These are phyloP conservation scores for Oidium heveae DNA, from an alignment of 2,329 filamentous ascomycete species.

Conservation along the genomic window DNA sequence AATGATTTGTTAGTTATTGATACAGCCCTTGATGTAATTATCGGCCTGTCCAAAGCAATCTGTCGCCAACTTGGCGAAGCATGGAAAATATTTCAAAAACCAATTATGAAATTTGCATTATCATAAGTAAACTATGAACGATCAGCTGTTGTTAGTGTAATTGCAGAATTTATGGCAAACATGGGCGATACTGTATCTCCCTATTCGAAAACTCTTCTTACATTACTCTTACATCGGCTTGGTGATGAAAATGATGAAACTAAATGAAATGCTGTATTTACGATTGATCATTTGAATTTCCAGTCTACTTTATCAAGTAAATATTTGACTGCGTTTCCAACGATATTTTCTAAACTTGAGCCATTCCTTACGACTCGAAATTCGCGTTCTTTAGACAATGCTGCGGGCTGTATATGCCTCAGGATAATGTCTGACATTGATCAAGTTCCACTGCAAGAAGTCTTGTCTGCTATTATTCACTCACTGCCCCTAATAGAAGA, in stretches of 20 bases:
- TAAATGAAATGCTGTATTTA: conserved; percentile 88
- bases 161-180: conserved; percentile 72
- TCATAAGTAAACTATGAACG: conserved; percentile 72
- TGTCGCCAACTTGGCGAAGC: conserved; percentile 61
- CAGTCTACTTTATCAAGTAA: conserved; percentile 49
- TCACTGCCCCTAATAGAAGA: conserved; percentile 77
- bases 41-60: conserved; percentile 59
- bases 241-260: conserved; percentile 75
- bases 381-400: conserved; percentile 73
- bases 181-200: conserved; percentile 63
- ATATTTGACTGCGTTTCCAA: conserved; percentile 48
- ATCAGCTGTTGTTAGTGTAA: conserved; percentile 69
- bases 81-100: conserved; percentile 92
- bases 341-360: conserved; percentile 68
- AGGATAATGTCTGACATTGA: conserved; percentile 84
- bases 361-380: conserved; percentile 54
- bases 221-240: conserved; percentile 63
- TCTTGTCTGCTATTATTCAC: conserved; percentile 55
- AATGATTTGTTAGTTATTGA: conserved; percentile 96
- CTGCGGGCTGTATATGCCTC: conserved; percentile 68
- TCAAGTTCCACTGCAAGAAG: conserved; percentile 52
- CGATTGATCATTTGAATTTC: conserved; percentile 60
- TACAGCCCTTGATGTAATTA: conserved; percentile 75
- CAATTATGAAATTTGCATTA: conserved; percentile 64
- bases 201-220: conserved; percentile 52